These are phyloP conservation scores for Gossypium sturtianum DNA, from an alignment of 345 rosid species.

Conservation along the genomic window DNA sequence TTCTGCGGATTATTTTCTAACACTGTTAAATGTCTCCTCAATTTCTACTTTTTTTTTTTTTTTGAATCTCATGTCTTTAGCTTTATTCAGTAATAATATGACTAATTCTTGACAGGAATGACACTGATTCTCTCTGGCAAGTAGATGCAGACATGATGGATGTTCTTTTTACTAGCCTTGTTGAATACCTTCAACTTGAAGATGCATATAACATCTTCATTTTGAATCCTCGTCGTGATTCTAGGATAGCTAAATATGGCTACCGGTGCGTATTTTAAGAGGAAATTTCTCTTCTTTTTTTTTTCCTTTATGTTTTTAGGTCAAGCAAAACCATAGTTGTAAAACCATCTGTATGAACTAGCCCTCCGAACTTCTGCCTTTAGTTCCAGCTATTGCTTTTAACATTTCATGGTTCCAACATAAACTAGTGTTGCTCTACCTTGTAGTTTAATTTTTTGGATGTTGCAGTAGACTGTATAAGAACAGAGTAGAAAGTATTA, in stretches of 20 bases:
- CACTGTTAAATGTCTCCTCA: neutral
- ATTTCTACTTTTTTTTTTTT: neutral
- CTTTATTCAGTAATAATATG: constrained; percentile 11
- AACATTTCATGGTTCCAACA: neutral
- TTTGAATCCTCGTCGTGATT: constrained; percentile 65
- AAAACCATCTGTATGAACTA: neutral
- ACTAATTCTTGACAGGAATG: constrained; percentile 50
- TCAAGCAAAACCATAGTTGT: neutral
- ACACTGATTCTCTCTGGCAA: constrained; percentile 61
- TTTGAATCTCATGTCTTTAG: constrained; percentile 12
- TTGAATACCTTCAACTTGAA: constrained; percentile 79
- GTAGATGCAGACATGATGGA: constrained; percentile 88
- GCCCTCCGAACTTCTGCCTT: neutral
- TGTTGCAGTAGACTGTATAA: neutral
- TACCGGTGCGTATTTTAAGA: constrained; percentile 51
- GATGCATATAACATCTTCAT: constrained; percentile 82
- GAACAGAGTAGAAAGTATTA: neutral
- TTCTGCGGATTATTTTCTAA: neutral
- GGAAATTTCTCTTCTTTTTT: neutral
- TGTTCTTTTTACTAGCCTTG: constrained; percentile 76
- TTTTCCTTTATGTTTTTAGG: neutral
- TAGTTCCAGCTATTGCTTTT: neutral
- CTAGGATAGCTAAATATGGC: constrained; percentile 64
- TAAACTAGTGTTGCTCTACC: neutral
- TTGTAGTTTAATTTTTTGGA: neutral